Evolutionary conservation across 352 stramenopile genomes (phyloP), one percentile per base, ranked within the genome.

Genomic region (Phytophthora europaea): DNA sequence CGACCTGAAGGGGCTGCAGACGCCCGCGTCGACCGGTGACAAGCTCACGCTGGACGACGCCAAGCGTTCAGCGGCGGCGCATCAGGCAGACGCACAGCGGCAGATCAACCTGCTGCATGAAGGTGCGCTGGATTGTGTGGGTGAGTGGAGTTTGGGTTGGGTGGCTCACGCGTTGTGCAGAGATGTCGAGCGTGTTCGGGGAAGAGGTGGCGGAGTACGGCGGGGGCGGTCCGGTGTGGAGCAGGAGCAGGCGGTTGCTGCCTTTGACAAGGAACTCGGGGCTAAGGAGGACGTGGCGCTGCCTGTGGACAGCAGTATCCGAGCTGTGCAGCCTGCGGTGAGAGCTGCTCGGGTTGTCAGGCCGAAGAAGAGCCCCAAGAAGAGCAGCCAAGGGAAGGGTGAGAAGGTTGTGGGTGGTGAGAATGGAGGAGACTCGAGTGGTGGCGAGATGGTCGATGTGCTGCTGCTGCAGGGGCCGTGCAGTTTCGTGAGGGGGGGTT

Each of bases 141-240:
- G 20, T 50, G 28, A 33, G 43, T 10, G 34, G 10, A 7, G 38
- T n/a, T 31, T 6, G 26, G 26, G 26, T 18, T 33, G 4, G 36
- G 13, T 61, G 20, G 45, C 16, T 36, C 13, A 20, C 26, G 9
- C 63, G 7, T 2, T 40, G 16, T 64, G 53, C 47, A 91, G 83
- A 88, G 50, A 85, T 89, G 78, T 75, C 75, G 18, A 70, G 23
- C 1, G 62, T 91, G 13, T 91, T 91, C 68, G 82, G 83, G 5
- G 78, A 83, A 31, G 70, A 84, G 33, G 70, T 82, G 16, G 70
- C 76, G n/a, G 73, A 87, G 45, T 64, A 85, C 47, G 65, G 72
- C 10, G 71, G 53, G 7, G 65, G 73, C 16, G 45, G 45, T 59
- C 63, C 20, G 52, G 26, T 74, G 53, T 56, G 22, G 50, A 75